Conservation (phyloP, 495 filamentous ascomycete genomes). For the Hypoxylon cercidicola region DNA sequence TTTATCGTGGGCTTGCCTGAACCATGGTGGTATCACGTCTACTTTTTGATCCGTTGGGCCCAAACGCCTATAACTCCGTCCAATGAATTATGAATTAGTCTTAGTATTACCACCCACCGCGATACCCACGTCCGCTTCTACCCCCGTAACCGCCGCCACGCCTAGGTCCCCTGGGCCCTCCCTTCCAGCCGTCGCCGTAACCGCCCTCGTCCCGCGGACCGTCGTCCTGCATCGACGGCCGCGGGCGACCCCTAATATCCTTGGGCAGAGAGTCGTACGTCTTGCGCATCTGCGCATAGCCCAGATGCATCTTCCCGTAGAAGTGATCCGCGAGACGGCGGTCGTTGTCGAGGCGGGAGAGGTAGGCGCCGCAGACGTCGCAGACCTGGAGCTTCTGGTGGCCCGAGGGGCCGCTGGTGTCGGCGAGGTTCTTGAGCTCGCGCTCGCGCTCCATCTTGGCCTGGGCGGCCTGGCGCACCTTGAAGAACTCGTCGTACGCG, state of each 20-base stretch:
- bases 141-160: slow-evolving; percentile 59
- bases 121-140: slow-evolving; percentile 54
- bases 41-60: slow-evolving; percentile 24
- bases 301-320: slow-evolving; percentile 99
- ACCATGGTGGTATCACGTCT: slow-evolving; percentile 27
- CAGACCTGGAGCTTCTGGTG: slow-evolving; percentile 99
- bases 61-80: slow-evolving; percentile 42
- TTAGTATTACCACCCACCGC: slow-evolving; percentile 54
- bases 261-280: slow-evolving; percentile 85
- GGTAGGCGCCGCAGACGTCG: slow-evolving; percentile 95
- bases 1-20: slow-evolving; percentile 12
- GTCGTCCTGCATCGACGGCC: slow-evolving; percentile 69
- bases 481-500: slow-evolving; percentile 87
- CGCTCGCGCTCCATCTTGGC: slow-evolving; percentile 86
- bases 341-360: slow-evolving; percentile 92
- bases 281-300: slow-evolving; percentile 97
- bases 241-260: slow-evolving; percentile 73
- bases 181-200: slow-evolving; percentile 63
- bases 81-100: slow-evolving; percentile 24
- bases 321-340: slow-evolving; percentile 94
- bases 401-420: slow-evolving; percentile 89
- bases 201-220: slow-evolving; percentile 64
- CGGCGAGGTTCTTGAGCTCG: slow-evolving; percentile 89
- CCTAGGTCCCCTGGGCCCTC: slow-evolving; percentile 53
- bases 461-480: slow-evolving; percentile 79